Base-by-base conservation (phyloP, 495 filamentous ascomycete species). In the Neurospora sp. region DNA sequence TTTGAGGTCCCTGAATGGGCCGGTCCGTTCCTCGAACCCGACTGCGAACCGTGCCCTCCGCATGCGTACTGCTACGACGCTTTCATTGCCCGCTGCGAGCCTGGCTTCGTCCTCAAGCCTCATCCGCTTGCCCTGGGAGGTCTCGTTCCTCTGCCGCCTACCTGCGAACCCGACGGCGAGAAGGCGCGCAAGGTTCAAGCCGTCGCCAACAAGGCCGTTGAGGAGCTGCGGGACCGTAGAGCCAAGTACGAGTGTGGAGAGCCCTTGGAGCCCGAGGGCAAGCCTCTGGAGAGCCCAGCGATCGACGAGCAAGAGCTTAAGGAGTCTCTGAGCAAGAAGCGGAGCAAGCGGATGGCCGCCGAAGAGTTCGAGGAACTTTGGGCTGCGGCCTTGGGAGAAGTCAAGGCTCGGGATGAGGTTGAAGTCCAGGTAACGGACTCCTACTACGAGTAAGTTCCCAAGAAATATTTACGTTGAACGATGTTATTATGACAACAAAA, bases 141-240 rank as follows among this genome's bases (percentile, higher is more conserved):
- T 5, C 77, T 96, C 16, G 78, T 98, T 10, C 96, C 96, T 20
- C 83, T 98, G 38, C 89, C 95, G 2, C 95, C 96, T 14, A 93
- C 92, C n/a, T 99, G 96, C 80, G 95, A 97, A 80, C 91, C 96
- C 2, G 96, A 99, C 80, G 93, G 94, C 70, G 93, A 95, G 80
- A 98, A 97, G 79, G 93, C 91, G 23, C 91, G 94, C 69, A 90
- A 91, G 37, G 93, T 98, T 62, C 91, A 93, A 77, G 88, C 91
- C 44, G 93, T 99, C 35, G 93, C 93, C 5, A 91, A 98, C 81
- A 91, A 90, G 77, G 94, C 93, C 4, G 88, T 98, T 12, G 93
- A 97, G 77, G 91, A 96, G 75, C 87, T 99, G 71, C 88, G 96
- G 49, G 91, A 97, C 72, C 90, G 93, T 46, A 87, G 92, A 73